Evolutionary conservation across 345 rosid species (phyloP).

Genomic region (Murraya paniculata): DNA sequence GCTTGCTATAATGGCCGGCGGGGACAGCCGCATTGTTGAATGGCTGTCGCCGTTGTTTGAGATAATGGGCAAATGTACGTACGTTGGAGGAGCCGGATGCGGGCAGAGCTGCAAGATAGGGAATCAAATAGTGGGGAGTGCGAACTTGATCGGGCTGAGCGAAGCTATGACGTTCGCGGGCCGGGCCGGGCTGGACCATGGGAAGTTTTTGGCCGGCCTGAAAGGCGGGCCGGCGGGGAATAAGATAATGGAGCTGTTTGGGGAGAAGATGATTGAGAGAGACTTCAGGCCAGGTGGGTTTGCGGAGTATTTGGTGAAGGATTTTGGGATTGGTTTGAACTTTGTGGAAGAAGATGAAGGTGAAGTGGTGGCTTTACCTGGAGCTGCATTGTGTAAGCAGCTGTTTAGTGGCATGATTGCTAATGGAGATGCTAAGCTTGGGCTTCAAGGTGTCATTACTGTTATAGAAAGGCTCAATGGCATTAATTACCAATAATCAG

Average conservation of each 20-base stretch:
- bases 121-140: conserved; percentile 71
- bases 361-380: conserved; percentile 47
- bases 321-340: conserved; percentile 76
- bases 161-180: conserved; percentile 75
- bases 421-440: conserved; percentile 69
- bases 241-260: conserved; percentile 65
- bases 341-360: conserved; percentile 44
- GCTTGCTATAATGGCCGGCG: conserved; percentile 65
- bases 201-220: conserved; percentile 43
- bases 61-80: conserved; percentile 52
- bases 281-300: conserved; percentile 70
- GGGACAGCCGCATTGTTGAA: conserved; percentile 51
- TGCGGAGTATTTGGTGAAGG: conserved; percentile 84
- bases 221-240: conserved; percentile 67
- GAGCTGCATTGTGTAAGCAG: conserved; percentile 76
- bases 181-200: conserved; percentile 57
- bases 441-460: conserved; percentile 68
- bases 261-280: conserved; percentile 60
- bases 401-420: conserved; percentile 79
- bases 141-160: conserved; percentile 67
- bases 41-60: conserved; percentile 60
- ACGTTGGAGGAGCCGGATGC: conserved; percentile 70
- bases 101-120: conserved; percentile 83
- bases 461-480: conserved; percentile 75
- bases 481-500: not conserved